phyloP scores from a whole-genome alignment of 2,329 filamentous ascomycete genomes.

The Fusarium longipes region DNA sequence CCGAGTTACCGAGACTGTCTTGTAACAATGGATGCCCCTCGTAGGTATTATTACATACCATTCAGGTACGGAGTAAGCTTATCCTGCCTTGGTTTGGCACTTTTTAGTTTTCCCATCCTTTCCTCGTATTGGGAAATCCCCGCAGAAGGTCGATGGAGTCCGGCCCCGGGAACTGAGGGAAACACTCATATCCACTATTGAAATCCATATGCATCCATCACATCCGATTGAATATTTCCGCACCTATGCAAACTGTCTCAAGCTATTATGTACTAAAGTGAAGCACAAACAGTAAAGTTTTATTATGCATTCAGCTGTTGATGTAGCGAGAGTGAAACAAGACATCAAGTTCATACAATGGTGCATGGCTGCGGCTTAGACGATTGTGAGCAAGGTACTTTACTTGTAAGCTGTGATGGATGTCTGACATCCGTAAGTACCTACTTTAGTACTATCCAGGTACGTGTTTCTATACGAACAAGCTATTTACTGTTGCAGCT shows the following conservation, averaged over 20 bases:
- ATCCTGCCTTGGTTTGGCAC: constrained; percentile 21
- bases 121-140: constrained; percentile 41
- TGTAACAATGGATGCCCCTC: constrained; percentile 4
- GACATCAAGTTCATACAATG: background rate
- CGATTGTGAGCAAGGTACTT: no score
- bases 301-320: constrained; percentile 7
- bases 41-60: background rate
- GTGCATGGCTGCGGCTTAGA: constrained; percentile 9
- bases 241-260: background rate
- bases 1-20: constrained; percentile 11
- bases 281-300: background rate
- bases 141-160: background rate
- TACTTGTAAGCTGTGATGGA: background rate
- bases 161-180: constrained; percentile 9
- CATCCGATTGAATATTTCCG: constrained; percentile 1
- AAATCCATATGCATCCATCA: background rate
- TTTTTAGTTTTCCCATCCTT: background rate
- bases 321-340: constrained; percentile 6
- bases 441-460: background rate
- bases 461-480: background rate
- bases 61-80: constrained; percentile 28
- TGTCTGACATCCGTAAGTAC: background rate
- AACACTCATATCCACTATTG: background rate
- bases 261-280: background rate
- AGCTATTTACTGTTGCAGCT: background rate